A percentile compares a stretch with the other conserved stretches of the same genome.
phyloP scores from a whole-genome alignment of 306 rosid species.

The Inga laurina region DNA sequence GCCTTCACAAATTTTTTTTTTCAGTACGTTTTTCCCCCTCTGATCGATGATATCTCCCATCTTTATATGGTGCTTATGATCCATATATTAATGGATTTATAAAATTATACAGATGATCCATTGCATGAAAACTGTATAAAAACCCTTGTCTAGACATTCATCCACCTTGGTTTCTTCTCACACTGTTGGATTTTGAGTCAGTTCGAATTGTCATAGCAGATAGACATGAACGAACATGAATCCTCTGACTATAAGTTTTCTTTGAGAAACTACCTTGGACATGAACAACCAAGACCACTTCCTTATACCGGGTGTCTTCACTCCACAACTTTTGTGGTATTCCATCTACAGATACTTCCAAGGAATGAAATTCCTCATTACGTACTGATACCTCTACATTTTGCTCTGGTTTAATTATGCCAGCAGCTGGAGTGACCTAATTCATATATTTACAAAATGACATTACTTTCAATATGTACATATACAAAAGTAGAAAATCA shows the following conservation, averaged over 20 bases:
- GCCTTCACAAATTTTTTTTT: conserved; percentile 4
- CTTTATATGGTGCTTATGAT: conserved; percentile 24
- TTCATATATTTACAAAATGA: conserved; percentile 23
- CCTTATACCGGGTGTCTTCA: conserved; percentile 90
- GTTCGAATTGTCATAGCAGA: conserved; percentile 55
- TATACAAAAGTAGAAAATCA: not conserved
- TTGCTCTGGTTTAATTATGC: conserved; percentile 80
- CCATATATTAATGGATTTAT: conserved; percentile 18
- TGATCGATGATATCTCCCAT: conserved; percentile 16
- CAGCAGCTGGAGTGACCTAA: conserved; percentile 82
- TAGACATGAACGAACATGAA: conserved; percentile 71
- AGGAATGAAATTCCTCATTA: conserved; percentile 68
- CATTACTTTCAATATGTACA: conserved; percentile 17
- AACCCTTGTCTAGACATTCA: conserved; percentile 34
- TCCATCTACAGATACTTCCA: conserved; percentile 76
- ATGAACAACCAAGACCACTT: conserved; percentile 63
- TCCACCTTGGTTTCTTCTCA: conserved; percentile 52
- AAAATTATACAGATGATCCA: conserved; percentile 31
- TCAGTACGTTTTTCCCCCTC: not conserved
- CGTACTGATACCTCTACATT: conserved; percentile 66
- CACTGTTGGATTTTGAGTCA: conserved; percentile 62
- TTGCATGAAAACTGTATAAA: conserved; percentile 8
- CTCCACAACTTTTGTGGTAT: conserved; percentile 87
- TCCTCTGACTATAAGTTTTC: conserved; percentile 45
- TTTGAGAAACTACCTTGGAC: conserved; percentile 74